These are phyloP conservation scores for Pilasporangium apinafurcum DNA, from an alignment of 352 stramenopile genomes.

Conservation along the genomic window DNA sequence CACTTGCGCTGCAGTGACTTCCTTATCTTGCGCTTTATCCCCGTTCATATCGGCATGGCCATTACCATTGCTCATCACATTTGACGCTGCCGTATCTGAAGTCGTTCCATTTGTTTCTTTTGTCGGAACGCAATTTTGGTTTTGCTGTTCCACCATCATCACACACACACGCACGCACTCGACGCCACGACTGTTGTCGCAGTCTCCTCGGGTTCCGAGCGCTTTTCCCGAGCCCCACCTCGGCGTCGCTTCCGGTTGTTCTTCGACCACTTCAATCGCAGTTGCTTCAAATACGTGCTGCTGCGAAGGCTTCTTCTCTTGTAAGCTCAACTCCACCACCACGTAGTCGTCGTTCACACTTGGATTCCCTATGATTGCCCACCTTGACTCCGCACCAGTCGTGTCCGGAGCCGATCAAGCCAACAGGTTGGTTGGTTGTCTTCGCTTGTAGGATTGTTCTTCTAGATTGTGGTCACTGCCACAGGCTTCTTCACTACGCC, in stretches of 20 bases:
- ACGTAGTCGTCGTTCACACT: conserved; percentile 23
- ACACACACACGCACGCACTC: conserved; percentile 51
- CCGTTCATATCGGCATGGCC: background rate
- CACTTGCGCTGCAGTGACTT: too few relatives aligned
- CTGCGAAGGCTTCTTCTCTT: conserved; percentile 12
- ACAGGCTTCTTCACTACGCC: background rate
- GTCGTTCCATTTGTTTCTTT: conserved; percentile 13
- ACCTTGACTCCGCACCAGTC: conserved; percentile 5
- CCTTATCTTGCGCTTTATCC: conserved; percentile 2
- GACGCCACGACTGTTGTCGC: conserved; percentile 3
- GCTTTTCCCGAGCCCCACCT: conserved; percentile 35
- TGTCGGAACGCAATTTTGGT: conserved; percentile 19
- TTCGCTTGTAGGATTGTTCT: background rate
- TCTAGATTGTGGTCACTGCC: too few relatives aligned
- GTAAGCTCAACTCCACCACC: conserved; percentile 17
- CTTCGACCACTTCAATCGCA: conserved; percentile 50
- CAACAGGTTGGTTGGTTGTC: background rate
- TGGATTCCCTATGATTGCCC: conserved; percentile 44
- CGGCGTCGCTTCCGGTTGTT: conserved; percentile 31
- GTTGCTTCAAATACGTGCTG: conserved; percentile 24
- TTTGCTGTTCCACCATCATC: conserved; percentile 54
- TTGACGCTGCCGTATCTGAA: conserved; percentile 9
- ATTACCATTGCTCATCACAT: conserved; percentile 15
- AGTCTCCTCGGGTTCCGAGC: conserved; percentile 17
- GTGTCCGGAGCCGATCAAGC: background rate